Conservation (phyloP, 2,329 filamentous ascomycete genomes). For the Colletotrichum agaves region DNA sequence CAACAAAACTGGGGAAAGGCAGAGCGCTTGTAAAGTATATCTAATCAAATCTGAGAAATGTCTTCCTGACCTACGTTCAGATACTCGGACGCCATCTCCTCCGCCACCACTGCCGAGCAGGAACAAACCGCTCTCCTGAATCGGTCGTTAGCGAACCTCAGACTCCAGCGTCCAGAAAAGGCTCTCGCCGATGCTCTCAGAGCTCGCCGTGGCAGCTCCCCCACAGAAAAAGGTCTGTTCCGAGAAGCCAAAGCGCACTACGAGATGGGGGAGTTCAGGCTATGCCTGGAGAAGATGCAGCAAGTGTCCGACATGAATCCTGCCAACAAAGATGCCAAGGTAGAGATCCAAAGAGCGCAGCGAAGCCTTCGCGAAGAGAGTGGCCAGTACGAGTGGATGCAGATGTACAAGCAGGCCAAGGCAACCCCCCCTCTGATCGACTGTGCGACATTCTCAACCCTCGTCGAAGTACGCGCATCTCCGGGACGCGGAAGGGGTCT, state of each 20-base stretch:
- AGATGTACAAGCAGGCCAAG: constrained; percentile 50
- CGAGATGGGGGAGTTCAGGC: constrained; percentile 49
- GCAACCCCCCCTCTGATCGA: constrained; percentile 55
- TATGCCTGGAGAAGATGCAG: constrained; percentile 49
- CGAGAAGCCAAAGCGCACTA: constrained; percentile 59
- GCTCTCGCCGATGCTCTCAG: constrained; percentile 46
- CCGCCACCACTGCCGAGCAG: constrained; percentile 49
- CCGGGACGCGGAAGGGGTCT: constrained; percentile 58
- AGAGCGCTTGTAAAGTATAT: constrained; percentile 46
- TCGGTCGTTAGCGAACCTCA: constrained; percentile 49
- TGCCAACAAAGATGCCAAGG: constrained; percentile 45
- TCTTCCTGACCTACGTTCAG: constrained; percentile 40
- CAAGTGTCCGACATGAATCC: constrained; percentile 47
- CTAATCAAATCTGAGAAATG: background rate
- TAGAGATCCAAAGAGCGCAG: constrained; percentile 45
- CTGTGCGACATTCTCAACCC: constrained; percentile 56
- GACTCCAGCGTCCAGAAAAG: constrained; percentile 42
- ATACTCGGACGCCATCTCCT: constrained; percentile 50
- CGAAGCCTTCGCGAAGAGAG: constrained; percentile 51
- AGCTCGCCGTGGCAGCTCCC: constrained; percentile 27
- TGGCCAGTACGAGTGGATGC: constrained; percentile 52
- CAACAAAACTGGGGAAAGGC: constrained; percentile 44
- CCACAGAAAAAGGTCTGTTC: constrained; percentile 56
- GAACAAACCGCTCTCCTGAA: constrained; percentile 48
- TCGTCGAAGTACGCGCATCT: constrained; percentile 54